Evolutionary conservation across 1,284 basidiomycete species (phyloP), one percentile per base, ranked within the genome.

Genomic region (Xerocomus minutiporus): DNA sequence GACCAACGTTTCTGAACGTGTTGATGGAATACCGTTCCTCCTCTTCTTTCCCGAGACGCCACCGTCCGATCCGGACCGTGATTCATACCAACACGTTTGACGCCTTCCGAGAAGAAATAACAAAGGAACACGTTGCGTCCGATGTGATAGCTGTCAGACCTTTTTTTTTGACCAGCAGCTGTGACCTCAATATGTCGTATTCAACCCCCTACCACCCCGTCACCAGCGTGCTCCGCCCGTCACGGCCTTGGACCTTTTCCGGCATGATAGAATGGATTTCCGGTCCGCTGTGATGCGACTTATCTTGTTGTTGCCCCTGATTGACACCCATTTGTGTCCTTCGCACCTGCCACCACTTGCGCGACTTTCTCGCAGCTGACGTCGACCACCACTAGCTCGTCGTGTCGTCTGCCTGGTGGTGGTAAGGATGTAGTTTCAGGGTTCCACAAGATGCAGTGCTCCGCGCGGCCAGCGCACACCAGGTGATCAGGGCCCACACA

Each of bases 401-500:
- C 29, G 31, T 43, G 38, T 34, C 13, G 35, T 56, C 44, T 39
- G 55, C 47, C 34, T 41, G 46, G 47, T 55, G 51, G 58, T 50
- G 46, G 46, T 35, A 39, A 49, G 38, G 35, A n/a, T 42, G 51
- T 50, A 54, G 52, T 45, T 25, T 58, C 61, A 63, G 61, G 64
- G 64, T 65, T 49, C 13, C 40, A 26, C 17, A 51, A 13, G 15
- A 58, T 50, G 65, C 60, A 47, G 57, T 67, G 57, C 53, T 39
- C 64, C 65, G 43, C 65, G 50, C 61, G 65, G 65, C 57, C 45
- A 62, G 54, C 52, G 43, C 61, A 61, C 62, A 51, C 48, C 46
- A 57, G 50, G 51, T 45, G 43, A 46, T 55, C 62, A 68, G 64
- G 64, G 58, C 61, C 50, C 46, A 48, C 50, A 39, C 53, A 53